Evolutionary conservation across 2,329 filamentous ascomycete species (phyloP), one percentile per base, ranked within the genome.

Genomic region (Aspergillus pseudotamarii): DNA sequence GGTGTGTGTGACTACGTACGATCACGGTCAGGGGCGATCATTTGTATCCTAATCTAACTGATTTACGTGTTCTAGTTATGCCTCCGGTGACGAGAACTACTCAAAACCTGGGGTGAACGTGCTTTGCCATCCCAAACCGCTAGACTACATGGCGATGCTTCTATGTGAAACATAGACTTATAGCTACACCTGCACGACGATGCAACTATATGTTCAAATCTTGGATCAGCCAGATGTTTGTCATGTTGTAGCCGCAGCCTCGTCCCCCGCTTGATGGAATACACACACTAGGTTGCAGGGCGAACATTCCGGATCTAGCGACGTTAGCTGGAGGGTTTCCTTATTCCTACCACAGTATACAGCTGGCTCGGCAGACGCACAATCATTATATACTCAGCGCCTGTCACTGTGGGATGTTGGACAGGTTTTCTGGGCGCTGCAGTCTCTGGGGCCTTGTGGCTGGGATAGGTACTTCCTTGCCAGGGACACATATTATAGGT

Each of bases 261-360:
- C 4, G 14, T 32, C 23, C 45, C 23, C 23, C 12, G 5, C 16
- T 6, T 28, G 21, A 9, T 6, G 11, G 23, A 26, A 26, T 23
- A 10, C 0, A 6, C 0, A 16, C 3, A 6, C 4, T n/a, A 21
- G n/a, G n/a, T 2, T 1, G 11, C 10, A 14, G 9, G 10, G 43
- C 5, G 12, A 12, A 5, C n/a, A 4, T 10, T 45, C n/a, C 9
- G 14, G 5, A 12, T 14, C 12, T 16, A 14, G 34, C 34, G 14
- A 36, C 12, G 34, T 36, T 36, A 14, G 6, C 34, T 5, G 14
- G 8, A 36, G 6, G 1, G 34, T 6, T 6, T 16, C 14, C 5
- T 36, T 14, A 2, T 36, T 6, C 6, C 2, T 10, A 6, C 14
- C 2, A 36, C 16, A 16, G 16, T 16, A 36, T 34, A 36, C 14